Conservation (phyloP, 371 early-diverging fungal genomes). For the Encephalitozoon cuniculi region DNA sequence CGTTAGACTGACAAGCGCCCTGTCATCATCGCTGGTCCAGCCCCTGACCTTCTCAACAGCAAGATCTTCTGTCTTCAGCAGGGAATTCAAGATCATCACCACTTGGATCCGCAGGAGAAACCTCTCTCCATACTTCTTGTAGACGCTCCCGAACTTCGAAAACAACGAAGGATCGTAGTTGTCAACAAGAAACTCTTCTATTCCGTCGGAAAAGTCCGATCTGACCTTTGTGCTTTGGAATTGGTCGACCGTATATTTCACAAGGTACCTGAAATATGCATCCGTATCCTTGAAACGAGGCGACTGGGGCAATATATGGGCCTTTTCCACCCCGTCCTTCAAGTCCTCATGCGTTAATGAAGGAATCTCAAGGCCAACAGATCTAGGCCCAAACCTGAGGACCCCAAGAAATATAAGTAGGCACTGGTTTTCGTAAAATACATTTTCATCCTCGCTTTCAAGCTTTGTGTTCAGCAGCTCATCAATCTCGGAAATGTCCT, state of each 20-base stretch:
- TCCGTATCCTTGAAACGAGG: neutral
- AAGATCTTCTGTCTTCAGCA: slow-evolving; percentile 29
- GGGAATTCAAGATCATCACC: slow-evolving; percentile 38
- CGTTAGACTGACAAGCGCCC: slow-evolving; percentile 36
- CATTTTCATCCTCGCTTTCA: slow-evolving; percentile 12
- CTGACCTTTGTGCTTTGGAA: slow-evolving; percentile 15
- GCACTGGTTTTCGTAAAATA: slow-evolving; percentile 5
- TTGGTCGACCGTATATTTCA: slow-evolving; percentile 41
- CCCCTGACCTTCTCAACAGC: slow-evolving; percentile 54
- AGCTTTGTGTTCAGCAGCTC: neutral
- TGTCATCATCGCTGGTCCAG: slow-evolving; percentile 59
- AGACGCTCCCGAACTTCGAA: slow-evolving; percentile 25
- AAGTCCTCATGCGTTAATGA: neutral
- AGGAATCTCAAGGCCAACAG: slow-evolving; percentile 5
- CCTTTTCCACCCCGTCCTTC: neutral
- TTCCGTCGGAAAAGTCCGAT: slow-evolving; percentile 24
- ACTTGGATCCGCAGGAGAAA: slow-evolving; percentile 57
- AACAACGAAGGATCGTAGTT: slow-evolving; percentile 43
- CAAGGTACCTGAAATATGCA: slow-evolving; percentile 19
- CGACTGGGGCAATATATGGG: neutral
- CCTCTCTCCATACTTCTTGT: slow-evolving; percentile 39
- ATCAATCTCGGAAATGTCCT: slow-evolving; percentile 39
- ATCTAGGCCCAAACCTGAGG: neutral
- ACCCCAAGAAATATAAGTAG: neutral
- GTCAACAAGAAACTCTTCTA: slow-evolving; percentile 38